Evolutionary conservation across 768 basidiomycete genomes (phyloP).

Genomic region (Xerocomellus chrysenteron): DNA sequence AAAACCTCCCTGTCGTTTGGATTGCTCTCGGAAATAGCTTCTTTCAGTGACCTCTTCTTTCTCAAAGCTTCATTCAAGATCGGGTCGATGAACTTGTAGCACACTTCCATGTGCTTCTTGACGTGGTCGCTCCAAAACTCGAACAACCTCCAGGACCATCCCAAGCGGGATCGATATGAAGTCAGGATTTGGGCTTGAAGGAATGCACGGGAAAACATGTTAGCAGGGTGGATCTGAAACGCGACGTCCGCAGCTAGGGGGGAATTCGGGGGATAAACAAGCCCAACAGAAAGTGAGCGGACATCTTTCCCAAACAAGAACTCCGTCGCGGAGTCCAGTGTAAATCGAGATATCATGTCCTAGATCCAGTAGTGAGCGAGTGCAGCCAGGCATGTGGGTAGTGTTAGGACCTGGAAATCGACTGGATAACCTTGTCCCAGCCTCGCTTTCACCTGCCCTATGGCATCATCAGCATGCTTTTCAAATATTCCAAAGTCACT

Average conservation of each 20-base stretch:
- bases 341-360: slow-evolving; percentile 57
- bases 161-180: slow-evolving; percentile 39
- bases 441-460: slow-evolving; percentile 45
- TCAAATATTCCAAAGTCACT: slow-evolving; percentile 57
- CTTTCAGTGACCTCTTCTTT: slow-evolving; percentile 33
- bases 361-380: slow-evolving; percentile 18
- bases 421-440: slow-evolving; percentile 48
- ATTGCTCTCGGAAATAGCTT: slow-evolving; percentile 9
- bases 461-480: slow-evolving; percentile 46
- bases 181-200: slow-evolving; percentile 44
- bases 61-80: slow-evolving; percentile 48
- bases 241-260: slow-evolving; percentile 6
- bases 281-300: slow-evolving; percentile 44
- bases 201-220: slow-evolving; percentile 50
- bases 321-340: slow-evolving; percentile 57
- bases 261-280: slow-evolving; percentile 45
- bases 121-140: slow-evolving; percentile 55
- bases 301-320: slow-evolving; percentile 56
- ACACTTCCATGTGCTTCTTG: slow-evolving; percentile 42
- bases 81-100: slow-evolving; percentile 53
- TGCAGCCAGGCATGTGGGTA: not conserved
- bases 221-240: slow-evolving; percentile 34
- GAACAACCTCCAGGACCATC: slow-evolving; percentile 47
- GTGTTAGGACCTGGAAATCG: slow-evolving; percentile 49
- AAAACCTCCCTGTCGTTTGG: slow-evolving; percentile 4